phyloP scores from a whole-genome alignment of 345 rosid species.

The Lepidium aucheri region DNA sequence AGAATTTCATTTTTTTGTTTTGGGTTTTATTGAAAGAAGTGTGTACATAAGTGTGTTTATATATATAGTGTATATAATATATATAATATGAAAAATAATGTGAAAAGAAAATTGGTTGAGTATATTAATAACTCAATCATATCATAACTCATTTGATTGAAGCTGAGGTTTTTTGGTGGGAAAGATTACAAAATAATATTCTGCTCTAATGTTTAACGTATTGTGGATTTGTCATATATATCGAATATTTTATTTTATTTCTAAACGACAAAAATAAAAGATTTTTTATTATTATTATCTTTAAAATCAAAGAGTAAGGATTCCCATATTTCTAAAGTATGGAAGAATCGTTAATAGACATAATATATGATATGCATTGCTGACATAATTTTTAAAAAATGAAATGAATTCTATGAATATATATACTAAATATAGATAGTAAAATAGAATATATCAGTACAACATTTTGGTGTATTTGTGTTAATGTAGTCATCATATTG shows the following conservation, averaged over 20 bases:
- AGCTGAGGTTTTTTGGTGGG: slow-evolving; percentile 5
- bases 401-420: background rate
- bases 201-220: background rate
- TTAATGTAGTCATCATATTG: background rate
- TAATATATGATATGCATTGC: background rate
- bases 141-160: slow-evolving; percentile 14
- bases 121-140: slow-evolving; percentile 16
- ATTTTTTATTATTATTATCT: background rate
- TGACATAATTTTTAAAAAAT: too few relatives aligned
- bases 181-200: background rate
- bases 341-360: background rate
- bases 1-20: slow-evolving; percentile 1
- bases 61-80: background rate
- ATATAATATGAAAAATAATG: background rate
- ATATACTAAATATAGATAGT: background rate
- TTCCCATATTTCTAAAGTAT: slow-evolving; percentile 1
- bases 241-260: background rate
- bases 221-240: background rate
- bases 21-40: background rate
- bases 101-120: slow-evolving; percentile 18
- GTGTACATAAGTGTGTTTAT: background rate
- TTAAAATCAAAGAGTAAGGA: background rate
- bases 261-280: background rate
- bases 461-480: background rate
- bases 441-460: background rate